These are phyloP conservation scores for Penicillium occitanis DNA, from an alignment of 2,329 filamentous ascomycete genomes.

Conservation along the genomic window DNA sequence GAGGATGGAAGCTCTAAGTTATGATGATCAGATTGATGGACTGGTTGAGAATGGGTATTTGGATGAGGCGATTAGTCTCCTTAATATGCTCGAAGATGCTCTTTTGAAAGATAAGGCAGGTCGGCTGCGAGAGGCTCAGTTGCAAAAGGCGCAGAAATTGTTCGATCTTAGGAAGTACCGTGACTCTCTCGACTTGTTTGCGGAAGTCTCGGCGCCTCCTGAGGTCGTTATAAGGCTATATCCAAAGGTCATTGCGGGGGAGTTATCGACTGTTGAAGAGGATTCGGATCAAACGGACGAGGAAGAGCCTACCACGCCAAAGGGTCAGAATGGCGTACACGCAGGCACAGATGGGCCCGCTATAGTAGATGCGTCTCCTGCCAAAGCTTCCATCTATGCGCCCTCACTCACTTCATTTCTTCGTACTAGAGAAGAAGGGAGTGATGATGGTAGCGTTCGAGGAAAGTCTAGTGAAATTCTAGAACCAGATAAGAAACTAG, in stretches of 20 bases:
- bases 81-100: constrained; percentile 89
- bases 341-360: constrained; percentile 28
- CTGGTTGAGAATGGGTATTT: constrained; percentile 71
- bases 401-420: constrained; percentile 42
- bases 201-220: constrained; percentile 83
- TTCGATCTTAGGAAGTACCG: constrained; percentile 82
- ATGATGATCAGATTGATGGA: constrained; percentile 83
- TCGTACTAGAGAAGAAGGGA: constrained; percentile 39
- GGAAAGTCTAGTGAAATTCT: constrained; percentile 33
- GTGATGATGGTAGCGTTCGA: constrained; percentile 42
- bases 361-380: constrained; percentile 29
- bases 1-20: constrained; percentile 92
- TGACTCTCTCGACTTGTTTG: constrained; percentile 85
- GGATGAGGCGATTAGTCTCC: constrained; percentile 88
- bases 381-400: constrained; percentile 33
- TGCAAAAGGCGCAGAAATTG: constrained; percentile 81
- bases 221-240: constrained; percentile 84
- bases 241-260: constrained; percentile 78
- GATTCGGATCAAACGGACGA: constrained; percentile 41
- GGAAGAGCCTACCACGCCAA: constrained; percentile 28
- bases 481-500: constrained; percentile 31
- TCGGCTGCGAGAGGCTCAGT: constrained; percentile 80
- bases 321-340: constrained; percentile 33
- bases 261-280: constrained; percentile 64
- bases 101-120: constrained; percentile 78